A percentile compares a stretch with the other conserved stretches of the same genome.
Evolutionary conservation across 2,329 filamentous ascomycete genomes (phyloP).

Genomic region (Arthrobotrys conoides): DNA sequence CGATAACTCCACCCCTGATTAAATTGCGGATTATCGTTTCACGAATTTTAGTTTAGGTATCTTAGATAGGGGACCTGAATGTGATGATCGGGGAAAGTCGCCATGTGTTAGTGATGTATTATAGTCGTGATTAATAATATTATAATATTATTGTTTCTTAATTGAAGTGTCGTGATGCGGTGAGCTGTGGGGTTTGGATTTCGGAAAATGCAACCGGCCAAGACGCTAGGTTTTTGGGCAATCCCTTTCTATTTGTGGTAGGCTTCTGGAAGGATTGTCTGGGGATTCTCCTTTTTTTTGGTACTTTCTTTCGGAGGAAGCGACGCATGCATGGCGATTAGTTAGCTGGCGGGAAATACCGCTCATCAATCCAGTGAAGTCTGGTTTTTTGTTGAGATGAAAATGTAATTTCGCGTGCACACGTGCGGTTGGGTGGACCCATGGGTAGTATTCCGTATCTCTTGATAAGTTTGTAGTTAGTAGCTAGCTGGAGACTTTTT

Average conservation of each 20-base stretch:
- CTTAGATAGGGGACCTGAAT: constrained; percentile 3
- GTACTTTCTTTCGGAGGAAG: background rate
- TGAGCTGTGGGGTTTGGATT: background rate
- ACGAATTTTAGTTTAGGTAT: background rate
- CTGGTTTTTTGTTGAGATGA: constrained; percentile 9
- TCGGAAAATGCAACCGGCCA: background rate
- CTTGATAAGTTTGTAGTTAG: background rate
- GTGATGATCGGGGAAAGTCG: background rate
- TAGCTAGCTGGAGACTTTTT: background rate
- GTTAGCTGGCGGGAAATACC: background rate
- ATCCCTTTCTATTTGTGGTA: constrained; percentile 16
- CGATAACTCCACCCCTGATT: constrained; percentile 2
- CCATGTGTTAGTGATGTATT: background rate
- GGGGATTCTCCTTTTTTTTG: constrained; percentile 17
- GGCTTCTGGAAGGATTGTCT: constrained; percentile 52
- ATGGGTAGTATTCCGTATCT: background rate
- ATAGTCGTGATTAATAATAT: background rate
- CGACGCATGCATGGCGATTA: background rate
- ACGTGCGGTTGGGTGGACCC: background rate
- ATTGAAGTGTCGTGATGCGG: background rate
- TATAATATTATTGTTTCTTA: too few species aligned
- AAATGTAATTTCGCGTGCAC: constrained; percentile 28
- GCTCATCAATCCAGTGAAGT: background rate
- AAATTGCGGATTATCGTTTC: background rate
- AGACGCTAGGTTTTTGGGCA: background rate